Conservation (phyloP, 208 protist genomes). For the Acanthamoeba lenticulata region DNA sequence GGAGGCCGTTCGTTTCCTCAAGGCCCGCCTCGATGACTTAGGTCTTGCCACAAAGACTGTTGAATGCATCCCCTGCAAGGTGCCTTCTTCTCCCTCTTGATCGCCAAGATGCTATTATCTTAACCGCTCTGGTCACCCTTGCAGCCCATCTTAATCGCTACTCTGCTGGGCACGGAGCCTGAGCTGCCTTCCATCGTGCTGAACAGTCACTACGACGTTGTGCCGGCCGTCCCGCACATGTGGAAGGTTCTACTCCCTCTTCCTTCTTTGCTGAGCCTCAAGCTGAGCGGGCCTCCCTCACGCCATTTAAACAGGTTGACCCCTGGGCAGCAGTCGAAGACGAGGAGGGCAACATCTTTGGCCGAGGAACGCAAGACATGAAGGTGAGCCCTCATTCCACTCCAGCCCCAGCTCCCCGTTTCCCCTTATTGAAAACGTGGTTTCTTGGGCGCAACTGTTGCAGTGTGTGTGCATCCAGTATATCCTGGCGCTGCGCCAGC, state of each 20-base stretch:
- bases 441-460: too few relatives aligned
- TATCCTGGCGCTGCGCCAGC: constrained; percentile 73
- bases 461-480: constrained; percentile 89
- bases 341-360: constrained; percentile 83
- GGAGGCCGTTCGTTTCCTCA: constrained; percentile 25
- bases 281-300: constrained; percentile 51
- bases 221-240: constrained; percentile 79
- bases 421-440: too few relatives aligned
- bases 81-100: not conserved
- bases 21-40: not conserved
- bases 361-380: constrained; percentile 89
- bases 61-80: constrained; percentile 17
- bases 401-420: too few relatives aligned
- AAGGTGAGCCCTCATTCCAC: too few relatives aligned
- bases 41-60: constrained; percentile 5
- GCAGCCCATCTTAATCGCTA: constrained; percentile 33
- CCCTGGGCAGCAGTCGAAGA: constrained; percentile 74
- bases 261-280: not conserved
- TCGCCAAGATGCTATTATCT: too few relatives aligned
- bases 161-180: constrained; percentile 71
- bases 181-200: constrained; percentile 82
- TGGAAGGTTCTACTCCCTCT: constrained; percentile 73
- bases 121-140: not conserved
- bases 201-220: constrained; percentile 90
- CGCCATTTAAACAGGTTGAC: not conserved